Evolutionary conservation across 2,329 filamentous ascomycete genomes (phyloP).

Genomic region (Fusarium stilboides): DNA sequence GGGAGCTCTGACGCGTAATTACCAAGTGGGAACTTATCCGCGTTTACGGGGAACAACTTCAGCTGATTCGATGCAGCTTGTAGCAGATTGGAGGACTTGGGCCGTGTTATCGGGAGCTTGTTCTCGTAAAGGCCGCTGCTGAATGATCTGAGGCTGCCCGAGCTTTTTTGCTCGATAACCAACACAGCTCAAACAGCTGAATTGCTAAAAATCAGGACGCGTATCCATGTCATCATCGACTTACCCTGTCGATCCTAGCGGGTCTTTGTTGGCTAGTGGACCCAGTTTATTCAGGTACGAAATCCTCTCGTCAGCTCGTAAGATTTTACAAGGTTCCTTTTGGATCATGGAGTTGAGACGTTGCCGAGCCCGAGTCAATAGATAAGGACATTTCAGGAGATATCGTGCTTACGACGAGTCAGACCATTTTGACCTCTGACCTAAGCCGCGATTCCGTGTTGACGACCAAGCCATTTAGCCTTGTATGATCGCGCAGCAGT

Average conservation of each 20-base stretch:
- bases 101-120: neutral
- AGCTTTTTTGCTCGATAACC: neutral
- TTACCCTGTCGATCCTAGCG: slow-evolving; percentile 17
- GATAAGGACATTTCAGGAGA: too few relatives aligned
- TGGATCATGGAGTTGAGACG: neutral
- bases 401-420: too few relatives aligned
- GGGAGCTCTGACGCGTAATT: slow-evolving; percentile 28
- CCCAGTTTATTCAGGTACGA: slow-evolving; percentile 18
- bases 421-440: too few relatives aligned
- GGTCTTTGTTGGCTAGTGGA: neutral
- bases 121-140: neutral
- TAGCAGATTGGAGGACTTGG: neutral
- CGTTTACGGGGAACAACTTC: slow-evolving; percentile 11
- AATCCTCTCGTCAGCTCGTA: slow-evolving; percentile 22
- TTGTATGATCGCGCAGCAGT: too few relatives aligned
- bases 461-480: too few relatives aligned
- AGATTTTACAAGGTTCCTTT: slow-evolving; percentile 23
- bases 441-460: too few relatives aligned
- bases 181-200: neutral
- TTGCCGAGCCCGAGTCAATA: neutral
- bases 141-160: slow-evolving; percentile 2
- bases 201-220: neutral
- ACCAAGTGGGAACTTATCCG: neutral
- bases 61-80: slow-evolving; percentile 3
- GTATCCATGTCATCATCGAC: slow-evolving; percentile 12